Evolutionary conservation across 441 rosid genomes (phyloP), one percentile per base, ranked within the genome.

Genomic region (Capsella rubella): DNA sequence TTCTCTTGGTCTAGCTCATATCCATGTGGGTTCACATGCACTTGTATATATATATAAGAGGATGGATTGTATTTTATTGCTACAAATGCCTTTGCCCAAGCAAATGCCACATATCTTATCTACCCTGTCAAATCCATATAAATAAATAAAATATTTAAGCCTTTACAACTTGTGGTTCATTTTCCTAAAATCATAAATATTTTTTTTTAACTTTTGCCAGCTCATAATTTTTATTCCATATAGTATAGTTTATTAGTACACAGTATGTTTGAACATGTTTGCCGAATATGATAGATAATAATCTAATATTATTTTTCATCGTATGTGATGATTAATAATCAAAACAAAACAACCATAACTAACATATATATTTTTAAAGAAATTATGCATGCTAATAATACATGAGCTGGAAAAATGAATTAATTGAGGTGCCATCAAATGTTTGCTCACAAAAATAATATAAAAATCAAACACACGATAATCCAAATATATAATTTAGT

Each of bases 81-180:
- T 21, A 62, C 45, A 46, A 70, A 65, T 57, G 8, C 14, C 43
- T 71, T 58, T 35, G 64, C 71, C 63, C 68, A 58, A 71, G 57
- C 63, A 55, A 64, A 49, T 64, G 65, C 59, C 69, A 69, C 74
- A 69, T 35, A 64, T 70, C 69, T 60, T 75, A 61, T 53, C 34
- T 63, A 72, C 73, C 28, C 80, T 77, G 80, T 78, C 73, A 60
- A 72, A 69, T 54, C 65, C 53, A 68, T 62, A 53, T 75, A 45
- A 35, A 52, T 53, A 27, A 45, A 16, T 35, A 21, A 21, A 21
- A 21, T 56, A 2, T 34, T 4, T 8, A 35, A 61, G 32, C 60
- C 66, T 76, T 76, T 69, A 69, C 79, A 76, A 63, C 71, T 69
- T 76, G 79, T 55, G 43, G 8, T 62, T 69, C 65, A 28, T 69